Base-by-base conservation (phyloP, 805 yeast genomes). In the Starmerella powellii region DNA sequence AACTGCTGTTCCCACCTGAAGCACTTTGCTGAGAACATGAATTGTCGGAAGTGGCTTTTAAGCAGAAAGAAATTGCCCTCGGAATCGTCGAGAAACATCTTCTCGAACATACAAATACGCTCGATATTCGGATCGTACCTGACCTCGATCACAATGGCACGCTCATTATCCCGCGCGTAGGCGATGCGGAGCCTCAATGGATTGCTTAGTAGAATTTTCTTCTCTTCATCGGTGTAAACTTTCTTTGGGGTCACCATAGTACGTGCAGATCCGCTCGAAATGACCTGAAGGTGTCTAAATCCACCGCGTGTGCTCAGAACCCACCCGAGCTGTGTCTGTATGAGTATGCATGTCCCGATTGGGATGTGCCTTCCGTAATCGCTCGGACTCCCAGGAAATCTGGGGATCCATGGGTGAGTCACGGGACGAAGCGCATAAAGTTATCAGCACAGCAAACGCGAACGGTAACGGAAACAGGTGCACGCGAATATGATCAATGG, bases 101-200 rank as follows among this genome's bases (percentile, higher is more conserved):
- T 3, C 13, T 35, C 31, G 13, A 28, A 13, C 8, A 21, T 2
- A 17, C 21, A 19, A 3, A 36, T 33, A 2, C 16, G 5, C 8
- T 23, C 15, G 4, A 40, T 23, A 3, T 18, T 11, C 6, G 36
- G 45, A 12, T 42, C 49, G 19, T 16, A 45, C 3, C 43, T 32
- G n/a, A 45, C 31, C 4, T 13, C 19, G n/a, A 24, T 12, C 6
- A 13, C n/a, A 4, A 45, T 12, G 2, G 31, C 44, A 3, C 23
- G 8, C 3, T 37, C 31, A 2, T 21, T 19, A 3, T 26, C 13
- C 13, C 42, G n/a, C 10, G 15, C 8, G 29, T 26, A 38, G 4
- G 41, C 35, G 17, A 30, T 40, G 15, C 8, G 29, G 6, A 40
- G 10, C 10, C n/a, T 11, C 17, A 20, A 6, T 5, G 42, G 40